phyloP scores from a whole-genome alignment of 495 filamentous ascomycete species.

The Hyphodiscus hymeniophilus region DNA sequence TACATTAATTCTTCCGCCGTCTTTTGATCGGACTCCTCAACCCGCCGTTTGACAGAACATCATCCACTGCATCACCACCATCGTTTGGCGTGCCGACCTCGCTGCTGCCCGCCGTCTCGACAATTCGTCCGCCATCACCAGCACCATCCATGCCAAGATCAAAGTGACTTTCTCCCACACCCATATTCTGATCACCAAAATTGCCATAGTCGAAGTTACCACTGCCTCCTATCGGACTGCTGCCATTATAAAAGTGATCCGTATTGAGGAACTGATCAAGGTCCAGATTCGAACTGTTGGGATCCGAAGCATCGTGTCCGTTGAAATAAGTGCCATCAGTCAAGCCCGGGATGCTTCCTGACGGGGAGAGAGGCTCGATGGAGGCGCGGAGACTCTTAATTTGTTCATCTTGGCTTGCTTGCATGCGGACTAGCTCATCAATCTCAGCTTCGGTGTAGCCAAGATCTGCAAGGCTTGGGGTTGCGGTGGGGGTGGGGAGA shows the following conservation, averaged over 20 bases:
- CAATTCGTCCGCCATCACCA: conserved; percentile 5
- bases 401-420: conserved; percentile 61
- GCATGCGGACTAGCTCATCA: conserved; percentile 63
- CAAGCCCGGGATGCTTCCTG: conserved; percentile 70
- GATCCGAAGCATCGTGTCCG: conserved; percentile 25
- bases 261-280: conserved; percentile 63
- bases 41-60: not conserved
- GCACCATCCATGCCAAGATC: conserved; percentile 21
- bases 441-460: conserved; percentile 61
- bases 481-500: conserved; percentile 49
- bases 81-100: conserved; percentile 9
- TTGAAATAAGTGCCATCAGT: conserved; percentile 33
- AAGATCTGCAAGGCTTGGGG: conserved; percentile 49
- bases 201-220: conserved; percentile 10
- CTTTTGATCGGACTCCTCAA: conserved; percentile 12
- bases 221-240: conserved; percentile 14
- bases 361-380: conserved; percentile 71
- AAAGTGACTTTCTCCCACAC: conserved; percentile 18
- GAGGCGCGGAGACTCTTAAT: conserved; percentile 62
- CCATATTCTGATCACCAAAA: conserved; percentile 2
- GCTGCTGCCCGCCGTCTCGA: conserved; percentile 13
- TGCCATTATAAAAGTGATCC: conserved; percentile 40
- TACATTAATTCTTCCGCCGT: conserved; percentile 8
- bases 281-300: conserved; percentile 37
- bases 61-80: conserved; percentile 1